Base-by-base conservation (phyloP, 345 rosid species). In the Turritis glabra region DNA sequence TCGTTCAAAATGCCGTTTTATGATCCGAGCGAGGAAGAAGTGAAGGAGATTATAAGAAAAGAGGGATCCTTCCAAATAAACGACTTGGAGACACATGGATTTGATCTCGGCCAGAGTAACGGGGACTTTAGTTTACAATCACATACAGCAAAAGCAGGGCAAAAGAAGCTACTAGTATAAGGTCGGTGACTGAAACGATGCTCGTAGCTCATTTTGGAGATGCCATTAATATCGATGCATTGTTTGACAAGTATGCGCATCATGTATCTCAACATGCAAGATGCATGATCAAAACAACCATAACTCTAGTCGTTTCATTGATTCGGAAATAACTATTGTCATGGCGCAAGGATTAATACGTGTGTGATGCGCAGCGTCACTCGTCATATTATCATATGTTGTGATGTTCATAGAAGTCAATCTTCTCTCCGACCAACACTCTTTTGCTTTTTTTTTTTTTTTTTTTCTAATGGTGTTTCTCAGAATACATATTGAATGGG, bases 131-230 rank as follows among this genome's bases (percentile, higher is more conserved):
- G 67, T 26, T 32, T 33, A 75, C 77, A 14, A 78, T 43, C 41
- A 37, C 14, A 10, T 37, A 37, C 1, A 37, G 1, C 41, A 37
- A 43, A 40, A 19, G 38, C n/a, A n/a, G n/a, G n/a, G n/a, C n/a
- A n/a, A n/a, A n/a, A 19, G 81, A 83, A 30, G 86, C 85, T 0
- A 58, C 18, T 62, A 79, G 81, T 70, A 72, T 86, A 18, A 84
- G 90, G 64, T 87, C 93, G 1, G 93, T 79, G 70, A 68, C 81
- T 5, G 93, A 88, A 59, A 88, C 86, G 0, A 62, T 87, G 75
- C 85, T 85, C 6, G 33, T 78, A 10, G 73, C 74, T 61, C 90
- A 88, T 25, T 88, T 86, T 19, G 84, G 82, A 8, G 82, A 76
- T 46, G 69, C 10, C 13, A 69, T 80, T 35, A 40, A 40, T 14